Evolutionary conservation across 192 early-diverging fungal genomes (phyloP).

Genomic region (Entomortierella chlamydospora): DNA sequence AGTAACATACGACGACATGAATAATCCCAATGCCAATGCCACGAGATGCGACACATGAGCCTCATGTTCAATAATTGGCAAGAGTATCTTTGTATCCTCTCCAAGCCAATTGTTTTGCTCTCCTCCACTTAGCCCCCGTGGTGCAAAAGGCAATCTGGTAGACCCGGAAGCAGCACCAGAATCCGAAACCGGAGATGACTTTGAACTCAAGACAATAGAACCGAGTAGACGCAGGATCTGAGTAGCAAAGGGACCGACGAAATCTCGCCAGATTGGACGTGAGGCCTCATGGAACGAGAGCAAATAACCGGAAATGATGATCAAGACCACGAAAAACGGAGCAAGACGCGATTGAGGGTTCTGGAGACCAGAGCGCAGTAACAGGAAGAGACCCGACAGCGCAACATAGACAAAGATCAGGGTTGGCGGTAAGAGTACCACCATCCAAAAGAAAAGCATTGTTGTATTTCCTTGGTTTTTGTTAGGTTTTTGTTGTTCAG

Average conservation of each 20-base stretch:
- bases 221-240: constrained; percentile 36
- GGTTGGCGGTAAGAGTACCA: constrained; percentile 38
- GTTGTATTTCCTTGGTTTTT: constrained; percentile 2
- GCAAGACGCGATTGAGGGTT: constrained; percentile 35
- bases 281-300: constrained; percentile 46
- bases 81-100: constrained; percentile 11
- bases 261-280: constrained; percentile 32
- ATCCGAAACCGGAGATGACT: neutral
- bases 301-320: constrained; percentile 43
- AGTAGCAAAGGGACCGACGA: constrained; percentile 32
- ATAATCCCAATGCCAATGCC: constrained; percentile 40
- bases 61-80: constrained; percentile 41
- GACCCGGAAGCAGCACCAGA: neutral
- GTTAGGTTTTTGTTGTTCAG: neutral
- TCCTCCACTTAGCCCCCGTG: neutral
- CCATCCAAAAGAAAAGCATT: constrained; percentile 50
- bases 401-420: constrained; percentile 50
- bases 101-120: constrained; percentile 34
- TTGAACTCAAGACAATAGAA: constrained; percentile 16
- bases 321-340: constrained; percentile 17
- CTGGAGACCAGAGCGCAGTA: constrained; percentile 44
- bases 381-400: constrained; percentile 38
- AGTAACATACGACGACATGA: constrained; percentile 51
- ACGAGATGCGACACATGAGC: constrained; percentile 43
- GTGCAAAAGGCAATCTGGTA: neutral